These are phyloP conservation scores for Dioscorea zingiberensis DNA, from an alignment of 106 monocot genomes.

Conservation along the genomic window DNA sequence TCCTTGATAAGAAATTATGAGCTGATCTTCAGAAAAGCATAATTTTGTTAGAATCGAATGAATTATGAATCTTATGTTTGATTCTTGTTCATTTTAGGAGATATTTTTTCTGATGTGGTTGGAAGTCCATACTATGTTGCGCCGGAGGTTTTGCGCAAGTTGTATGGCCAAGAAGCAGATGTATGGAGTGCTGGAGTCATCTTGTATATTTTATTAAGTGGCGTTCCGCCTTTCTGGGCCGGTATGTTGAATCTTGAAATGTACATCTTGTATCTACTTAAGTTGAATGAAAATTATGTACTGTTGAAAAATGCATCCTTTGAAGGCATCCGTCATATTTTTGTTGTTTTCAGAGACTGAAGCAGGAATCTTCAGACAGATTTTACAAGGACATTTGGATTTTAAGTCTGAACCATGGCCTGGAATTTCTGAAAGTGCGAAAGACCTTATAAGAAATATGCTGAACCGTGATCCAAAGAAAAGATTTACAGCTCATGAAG, in stretches of 20 bases:
- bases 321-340: neutral
- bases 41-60: too few relatives aligned
- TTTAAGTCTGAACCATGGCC: conserved; percentile 93
- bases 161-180: conserved; percentile 83
- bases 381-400: conserved; percentile 68
- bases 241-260: conserved; percentile 23
- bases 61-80: too few relatives aligned
- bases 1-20: too few relatives aligned
- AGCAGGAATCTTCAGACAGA: conserved; percentile 76
- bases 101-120: conserved; percentile 74
- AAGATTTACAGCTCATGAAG: conserved; percentile 76
- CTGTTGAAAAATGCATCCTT: too few relatives aligned
- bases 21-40: too few relatives aligned
- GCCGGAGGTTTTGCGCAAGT: conserved; percentile 73
- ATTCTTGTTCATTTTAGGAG: conserved; percentile 25
- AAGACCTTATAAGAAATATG: conserved; percentile 81
- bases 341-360: conserved; percentile 62
- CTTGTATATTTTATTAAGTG: conserved; percentile 64
- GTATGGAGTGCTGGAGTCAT: conserved; percentile 85
- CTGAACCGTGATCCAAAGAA: conserved; percentile 61
- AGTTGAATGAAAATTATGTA: too few relatives aligned
- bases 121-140: conserved; percentile 97
- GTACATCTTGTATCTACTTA: too few relatives aligned
- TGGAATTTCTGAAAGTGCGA: conserved; percentile 70
- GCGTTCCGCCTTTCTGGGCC: conserved; percentile 83